These are phyloP conservation scores for Ganoderma leucocontextum DNA, from an alignment of 1,284 basidiomycete genomes.

Conservation along the genomic window DNA sequence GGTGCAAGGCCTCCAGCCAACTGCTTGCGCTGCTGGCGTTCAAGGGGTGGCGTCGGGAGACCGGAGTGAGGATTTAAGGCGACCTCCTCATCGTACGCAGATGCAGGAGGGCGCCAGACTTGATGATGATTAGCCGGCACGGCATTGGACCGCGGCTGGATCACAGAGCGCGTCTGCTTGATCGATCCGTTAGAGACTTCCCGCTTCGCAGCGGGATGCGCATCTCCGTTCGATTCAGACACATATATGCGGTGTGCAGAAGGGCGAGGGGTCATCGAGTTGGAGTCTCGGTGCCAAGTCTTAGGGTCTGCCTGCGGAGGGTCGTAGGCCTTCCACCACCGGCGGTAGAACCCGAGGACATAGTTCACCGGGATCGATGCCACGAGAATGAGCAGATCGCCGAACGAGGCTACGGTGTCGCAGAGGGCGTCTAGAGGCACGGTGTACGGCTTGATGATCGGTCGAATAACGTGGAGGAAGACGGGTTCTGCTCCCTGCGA, in stretches of 20 bases:
- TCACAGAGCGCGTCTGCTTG: constrained; percentile 27
- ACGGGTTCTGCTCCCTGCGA: constrained; percentile 80
- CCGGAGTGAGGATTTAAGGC: constrained; percentile 30
- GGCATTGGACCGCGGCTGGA: constrained; percentile 7
- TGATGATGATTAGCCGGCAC: constrained; percentile 42
- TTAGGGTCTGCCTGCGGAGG: constrained; percentile 26
- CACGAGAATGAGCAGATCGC: constrained; percentile 70
- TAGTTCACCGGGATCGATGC: constrained; percentile 61
- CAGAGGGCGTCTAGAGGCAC: constrained; percentile 66
- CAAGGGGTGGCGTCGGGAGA: constrained; percentile 36
- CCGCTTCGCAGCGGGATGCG: constrained; percentile 18
- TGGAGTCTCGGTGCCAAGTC: constrained; percentile 30
- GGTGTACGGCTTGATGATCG: constrained; percentile 73
- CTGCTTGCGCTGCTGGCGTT: constrained; percentile 25
- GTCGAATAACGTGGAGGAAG: constrained; percentile 77
- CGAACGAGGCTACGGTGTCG: constrained; percentile 63
- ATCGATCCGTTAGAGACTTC: constrained; percentile 27
- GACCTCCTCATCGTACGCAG: constrained; percentile 40
- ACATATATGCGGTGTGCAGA: constrained; percentile 27
- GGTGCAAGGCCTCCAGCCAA: constrained; percentile 32
- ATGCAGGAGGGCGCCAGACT: constrained; percentile 51
- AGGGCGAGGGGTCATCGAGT: constrained; percentile 18
- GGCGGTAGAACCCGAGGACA: constrained; percentile 53
- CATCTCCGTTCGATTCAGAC: constrained; percentile 24
- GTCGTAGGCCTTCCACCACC: constrained; percentile 33